Percentiles rank a stretch among this genome's conserved stretches.
Conservation (phyloP, 192 early-diverging fungal genomes). For the Allomyces arbusculus region DNA sequence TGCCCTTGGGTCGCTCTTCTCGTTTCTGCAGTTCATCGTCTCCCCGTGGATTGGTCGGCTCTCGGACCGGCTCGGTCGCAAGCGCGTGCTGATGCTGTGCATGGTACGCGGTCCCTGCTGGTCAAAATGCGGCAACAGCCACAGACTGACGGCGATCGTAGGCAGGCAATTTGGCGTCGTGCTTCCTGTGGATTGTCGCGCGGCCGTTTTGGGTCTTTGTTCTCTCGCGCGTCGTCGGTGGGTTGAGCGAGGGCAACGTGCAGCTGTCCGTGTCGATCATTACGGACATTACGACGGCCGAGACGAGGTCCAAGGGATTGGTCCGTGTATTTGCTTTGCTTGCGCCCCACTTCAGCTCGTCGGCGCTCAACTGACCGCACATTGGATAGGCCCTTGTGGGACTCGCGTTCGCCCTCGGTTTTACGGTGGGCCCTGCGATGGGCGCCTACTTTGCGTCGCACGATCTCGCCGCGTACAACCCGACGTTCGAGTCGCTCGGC, state of each 20-base stretch:
- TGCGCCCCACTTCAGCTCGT: neutral
- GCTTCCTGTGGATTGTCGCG: constrained; percentile 77
- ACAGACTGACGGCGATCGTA: constrained; percentile 4
- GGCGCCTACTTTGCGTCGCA: constrained; percentile 55
- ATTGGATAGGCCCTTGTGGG: constrained; percentile 62
- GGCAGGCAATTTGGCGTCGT: constrained; percentile 76
- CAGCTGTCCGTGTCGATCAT: constrained; percentile 92
- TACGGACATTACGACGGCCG: constrained; percentile 67
- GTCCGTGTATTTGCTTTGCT: constrained; percentile 1
- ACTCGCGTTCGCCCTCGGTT: constrained; percentile 88
- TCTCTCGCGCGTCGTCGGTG: constrained; percentile 64
- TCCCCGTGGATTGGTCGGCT: constrained; percentile 64
- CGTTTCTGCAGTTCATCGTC: constrained; percentile 73
- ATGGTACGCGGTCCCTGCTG: constrained; percentile 32
- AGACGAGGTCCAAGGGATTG: constrained; percentile 56
- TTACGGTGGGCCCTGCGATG: constrained; percentile 82
- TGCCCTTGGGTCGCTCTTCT: constrained; percentile 76
- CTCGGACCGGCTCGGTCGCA: constrained; percentile 60
- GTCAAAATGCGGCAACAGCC: neutral
- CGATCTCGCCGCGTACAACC: constrained; percentile 19
- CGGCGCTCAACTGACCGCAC: too few species aligned
- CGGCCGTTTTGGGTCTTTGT: constrained; percentile 67
- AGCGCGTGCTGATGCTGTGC: constrained; percentile 56
- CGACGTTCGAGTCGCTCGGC: constrained; percentile 20
- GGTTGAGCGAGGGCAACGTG: constrained; percentile 92